These are phyloP conservation scores for Cucumis variabilis DNA, from an alignment of 331 rosid species.

Conservation along the genomic window DNA sequence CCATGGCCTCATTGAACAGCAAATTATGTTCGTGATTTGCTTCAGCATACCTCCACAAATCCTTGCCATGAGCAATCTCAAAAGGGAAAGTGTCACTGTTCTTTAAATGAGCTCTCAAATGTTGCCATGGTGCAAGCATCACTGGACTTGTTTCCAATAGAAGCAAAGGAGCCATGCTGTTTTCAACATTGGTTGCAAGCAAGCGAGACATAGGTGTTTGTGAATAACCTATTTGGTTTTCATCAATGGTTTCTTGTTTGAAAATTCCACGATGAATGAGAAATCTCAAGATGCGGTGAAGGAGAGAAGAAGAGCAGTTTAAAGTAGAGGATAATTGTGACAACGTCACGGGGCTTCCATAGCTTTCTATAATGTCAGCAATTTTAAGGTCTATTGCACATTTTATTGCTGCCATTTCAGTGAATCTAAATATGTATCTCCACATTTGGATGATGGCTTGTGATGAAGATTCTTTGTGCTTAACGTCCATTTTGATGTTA, in stretches of 20 bases:
- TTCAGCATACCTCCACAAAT: constrained; percentile 53
- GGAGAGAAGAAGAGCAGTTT: constrained; percentile 43
- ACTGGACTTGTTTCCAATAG: constrained; percentile 59
- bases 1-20: constrained; percentile 73
- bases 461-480: background rate
- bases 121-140: constrained; percentile 75
- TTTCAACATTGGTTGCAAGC: constrained; percentile 39
- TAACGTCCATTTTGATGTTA: background rate
- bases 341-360: constrained; percentile 57
- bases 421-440: constrained; percentile 61
- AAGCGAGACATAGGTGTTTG: constrained; percentile 53
- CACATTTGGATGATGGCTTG: constrained; percentile 42
- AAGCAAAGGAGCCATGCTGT: constrained; percentile 49
- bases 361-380: constrained; percentile 59
- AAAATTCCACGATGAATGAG: constrained; percentile 57
- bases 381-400: constrained; percentile 77
- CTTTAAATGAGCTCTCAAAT: constrained; percentile 36
- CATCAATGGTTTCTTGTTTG: constrained; percentile 32
- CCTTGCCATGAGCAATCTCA: constrained; percentile 58
- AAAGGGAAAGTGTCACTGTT: constrained; percentile 41
- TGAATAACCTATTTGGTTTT: constrained; percentile 6
- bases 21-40: constrained; percentile 40
- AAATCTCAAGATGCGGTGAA: constrained; percentile 71
- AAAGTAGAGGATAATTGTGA: constrained; percentile 52
- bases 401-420: constrained; percentile 59